Percentiles rank a stretch among this genome's conserved stretches.
Conservation (phyloP, 768 basidiomycete species). For the Amanita subjunquillea region DNA sequence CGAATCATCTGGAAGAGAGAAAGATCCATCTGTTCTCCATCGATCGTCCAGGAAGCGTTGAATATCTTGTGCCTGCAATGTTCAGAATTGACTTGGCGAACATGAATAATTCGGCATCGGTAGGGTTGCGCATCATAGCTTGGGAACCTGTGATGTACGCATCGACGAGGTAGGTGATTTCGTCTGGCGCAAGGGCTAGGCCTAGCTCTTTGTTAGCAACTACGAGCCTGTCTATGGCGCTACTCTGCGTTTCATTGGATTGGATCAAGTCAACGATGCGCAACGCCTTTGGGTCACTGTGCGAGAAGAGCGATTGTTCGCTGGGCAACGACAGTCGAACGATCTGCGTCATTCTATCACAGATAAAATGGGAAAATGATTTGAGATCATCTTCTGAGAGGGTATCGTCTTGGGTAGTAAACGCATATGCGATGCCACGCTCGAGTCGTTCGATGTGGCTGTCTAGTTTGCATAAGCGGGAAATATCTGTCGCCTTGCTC, state of each 20-base stretch:
- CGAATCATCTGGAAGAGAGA: conserved; percentile 96
- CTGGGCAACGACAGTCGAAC: conserved; percentile 50
- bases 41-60: conserved; percentile 93
- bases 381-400: conserved; percentile 39
- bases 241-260: conserved; percentile 14
- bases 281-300: conserved; percentile 56
- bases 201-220: conserved; percentile 79
- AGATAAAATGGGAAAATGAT: conserved; percentile 59
- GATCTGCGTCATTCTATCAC: conserved; percentile 97
- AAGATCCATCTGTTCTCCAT: conserved; percentile 48
- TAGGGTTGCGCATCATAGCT: conserved; percentile 75
- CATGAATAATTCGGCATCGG: conserved; percentile 99
- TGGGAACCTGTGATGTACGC: conserved; percentile 69
- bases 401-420: conserved; percentile 33
- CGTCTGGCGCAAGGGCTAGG: conserved; percentile 80
- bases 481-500: conserved; percentile 96
- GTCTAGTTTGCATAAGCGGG: conserved; percentile 75
- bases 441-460: conserved; percentile 72
- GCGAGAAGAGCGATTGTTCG: conserved; percentile 46
- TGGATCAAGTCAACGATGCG: conserved; percentile 54
- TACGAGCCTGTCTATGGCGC: conserved; percentile 55
- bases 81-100: conserved; percentile 99
- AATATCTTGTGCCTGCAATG: conserved; percentile 99
- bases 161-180: conserved; percentile 86
- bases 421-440: conserved; percentile 64